A percentile compares a stretch with the other conserved stretches of the same genome.
These are phyloP conservation scores for Epichloe typhina DNA, from an alignment of 2,329 filamentous ascomycete genomes.

Conservation along the genomic window DNA sequence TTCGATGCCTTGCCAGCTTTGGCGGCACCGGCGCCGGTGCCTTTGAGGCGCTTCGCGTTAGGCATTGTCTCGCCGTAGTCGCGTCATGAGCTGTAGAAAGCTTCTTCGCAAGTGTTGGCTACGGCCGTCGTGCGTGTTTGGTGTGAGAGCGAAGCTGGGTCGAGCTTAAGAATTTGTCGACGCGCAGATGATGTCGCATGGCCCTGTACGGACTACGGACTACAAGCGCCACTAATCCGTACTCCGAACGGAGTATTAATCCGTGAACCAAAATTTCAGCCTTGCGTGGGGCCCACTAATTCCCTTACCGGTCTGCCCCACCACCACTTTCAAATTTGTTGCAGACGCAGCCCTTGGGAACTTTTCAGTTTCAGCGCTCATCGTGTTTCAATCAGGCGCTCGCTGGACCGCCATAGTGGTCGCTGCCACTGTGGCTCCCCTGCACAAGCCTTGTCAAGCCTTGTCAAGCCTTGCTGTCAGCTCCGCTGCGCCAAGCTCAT, in stretches of 20 bases:
- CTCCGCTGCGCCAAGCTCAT: not conserved
- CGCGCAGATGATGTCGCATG: not conserved
- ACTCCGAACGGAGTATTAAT: not conserved
- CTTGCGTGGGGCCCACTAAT: conserved; percentile 9
- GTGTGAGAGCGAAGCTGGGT: not conserved
- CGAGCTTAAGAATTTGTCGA: not conserved
- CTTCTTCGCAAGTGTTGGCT: not conserved
- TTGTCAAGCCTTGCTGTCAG: not conserved
- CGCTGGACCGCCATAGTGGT: not conserved
- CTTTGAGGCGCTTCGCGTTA: conserved; percentile 45
- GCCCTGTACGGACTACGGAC: not conserved
- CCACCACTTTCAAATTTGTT: not conserved
- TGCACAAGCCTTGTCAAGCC: not conserved
- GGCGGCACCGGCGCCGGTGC: conserved; percentile 31
- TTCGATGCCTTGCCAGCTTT: conserved; percentile 15
- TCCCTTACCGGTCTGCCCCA: not conserved
- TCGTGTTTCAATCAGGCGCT: not conserved
- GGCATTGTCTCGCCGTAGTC: conserved; percentile 29
- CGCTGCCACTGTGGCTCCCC: not conserved
- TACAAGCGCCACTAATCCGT: not conserved
- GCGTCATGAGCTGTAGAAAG: conserved; percentile 3
- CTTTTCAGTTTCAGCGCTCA: not conserved
- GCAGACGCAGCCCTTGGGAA: too few relatives aligned
- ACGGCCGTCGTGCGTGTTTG: not conserved
- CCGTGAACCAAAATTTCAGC: conserved; percentile 11